Conservation (phyloP, 1,284 basidiomycete species). For the Marasmius tenuissimus region DNA sequence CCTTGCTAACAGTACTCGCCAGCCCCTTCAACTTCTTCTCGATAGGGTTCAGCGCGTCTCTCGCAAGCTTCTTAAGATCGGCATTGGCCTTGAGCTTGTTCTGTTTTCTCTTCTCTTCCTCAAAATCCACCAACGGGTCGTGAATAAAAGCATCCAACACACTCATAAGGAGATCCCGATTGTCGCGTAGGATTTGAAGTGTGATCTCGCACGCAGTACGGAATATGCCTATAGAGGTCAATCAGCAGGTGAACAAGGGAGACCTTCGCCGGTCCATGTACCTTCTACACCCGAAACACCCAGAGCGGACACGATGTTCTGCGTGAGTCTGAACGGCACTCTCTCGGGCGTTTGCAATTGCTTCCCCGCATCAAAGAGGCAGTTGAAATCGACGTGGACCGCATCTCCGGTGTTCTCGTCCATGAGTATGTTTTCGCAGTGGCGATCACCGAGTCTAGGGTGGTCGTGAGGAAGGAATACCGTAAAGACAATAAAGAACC, state of each 20-base stretch:
- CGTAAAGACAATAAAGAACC: slow-evolving; percentile 22
- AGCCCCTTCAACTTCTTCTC: slow-evolving; percentile 83
- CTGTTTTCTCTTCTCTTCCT: slow-evolving; percentile 66
- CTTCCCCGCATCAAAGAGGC: slow-evolving; percentile 96
- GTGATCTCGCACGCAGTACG: slow-evolving; percentile 93
- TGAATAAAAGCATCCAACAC: slow-evolving; percentile 98
- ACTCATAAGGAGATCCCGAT: slow-evolving; percentile 94
- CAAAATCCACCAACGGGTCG: slow-evolving; percentile 97
- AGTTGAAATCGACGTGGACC: slow-evolving; percentile 98
- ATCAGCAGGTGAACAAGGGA: not conserved
- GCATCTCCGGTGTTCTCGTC: slow-evolving; percentile 89
- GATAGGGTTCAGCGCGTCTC: slow-evolving; percentile 77
- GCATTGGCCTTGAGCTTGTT: slow-evolving; percentile 48
- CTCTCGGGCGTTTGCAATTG: slow-evolving; percentile 88
- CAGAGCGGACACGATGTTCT: slow-evolving; percentile 91
- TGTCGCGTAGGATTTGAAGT: slow-evolving; percentile 83
- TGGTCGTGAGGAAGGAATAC: not conserved
- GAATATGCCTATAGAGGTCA: slow-evolving; percentile 70
- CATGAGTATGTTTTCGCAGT: slow-evolving; percentile 96
- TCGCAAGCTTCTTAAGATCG: slow-evolving; percentile 65
- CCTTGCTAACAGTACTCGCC: slow-evolving; percentile 35
- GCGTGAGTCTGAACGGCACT: slow-evolving; percentile 95
- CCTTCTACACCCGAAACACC: slow-evolving; percentile 95
- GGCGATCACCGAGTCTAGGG: slow-evolving; percentile 90
- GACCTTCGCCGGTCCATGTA: slow-evolving; percentile 23